phyloP scores from a whole-genome alignment of 202 grass and related monocot species.

The Panicum hallii region DNA sequence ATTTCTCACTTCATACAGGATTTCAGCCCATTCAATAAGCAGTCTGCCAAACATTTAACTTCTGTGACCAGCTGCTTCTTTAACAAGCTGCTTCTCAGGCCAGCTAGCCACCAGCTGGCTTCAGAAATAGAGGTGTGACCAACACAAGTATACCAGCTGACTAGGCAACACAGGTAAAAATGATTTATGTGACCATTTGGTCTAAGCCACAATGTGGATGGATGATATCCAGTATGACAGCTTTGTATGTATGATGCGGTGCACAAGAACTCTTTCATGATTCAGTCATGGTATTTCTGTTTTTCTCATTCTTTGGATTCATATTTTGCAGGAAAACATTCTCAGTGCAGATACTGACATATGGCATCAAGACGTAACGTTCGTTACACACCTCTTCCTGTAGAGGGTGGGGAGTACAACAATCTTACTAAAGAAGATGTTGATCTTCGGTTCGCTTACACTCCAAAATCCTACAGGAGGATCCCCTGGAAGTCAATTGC shows the following conservation, averaged over 20 bases:
- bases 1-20: no score
- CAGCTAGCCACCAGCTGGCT: no score
- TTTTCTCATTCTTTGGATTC: conserved; percentile 1
- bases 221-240: neutral
- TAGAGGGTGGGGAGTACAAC: conserved; percentile 50
- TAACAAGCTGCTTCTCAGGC: no score
- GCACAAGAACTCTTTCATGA: conserved; percentile 13
- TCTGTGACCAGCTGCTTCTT: no score
- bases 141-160: neutral
- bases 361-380: conserved; percentile 81
- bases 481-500: conserved; percentile 96
- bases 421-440: conserved; percentile 42
- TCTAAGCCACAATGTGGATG: neutral
- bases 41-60: no score
- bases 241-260: neutral
- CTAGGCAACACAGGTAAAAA: neutral
- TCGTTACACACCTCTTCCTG: conserved; percentile 61
- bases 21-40: no score
- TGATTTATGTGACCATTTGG: neutral
- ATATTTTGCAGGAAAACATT: conserved; percentile 12
- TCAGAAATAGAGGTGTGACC: neutral
- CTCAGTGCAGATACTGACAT: conserved; percentile 26
- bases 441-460: conserved; percentile 85
- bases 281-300: neutral
- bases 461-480: conserved; percentile 67